Evolutionary conservation across 345 rosid genomes (phyloP).

Genomic region (Hypericum perforatum): DNA sequence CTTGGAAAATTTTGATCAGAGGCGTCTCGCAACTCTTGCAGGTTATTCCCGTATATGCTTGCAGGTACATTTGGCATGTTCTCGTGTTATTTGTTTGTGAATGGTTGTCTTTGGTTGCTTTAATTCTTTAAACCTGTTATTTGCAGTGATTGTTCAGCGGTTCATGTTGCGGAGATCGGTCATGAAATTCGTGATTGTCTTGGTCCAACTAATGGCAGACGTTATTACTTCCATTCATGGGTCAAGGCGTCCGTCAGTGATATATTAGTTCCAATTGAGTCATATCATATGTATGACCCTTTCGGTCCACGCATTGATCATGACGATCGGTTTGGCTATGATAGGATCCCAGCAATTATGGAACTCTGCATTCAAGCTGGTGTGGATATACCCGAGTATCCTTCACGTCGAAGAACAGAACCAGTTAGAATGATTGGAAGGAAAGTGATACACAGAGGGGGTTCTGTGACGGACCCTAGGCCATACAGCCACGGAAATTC

Average conservation of each 20-base stretch:
- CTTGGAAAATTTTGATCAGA: conserved; percentile 71
- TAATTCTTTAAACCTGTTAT: conserved; percentile 7
- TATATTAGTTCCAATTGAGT: conserved; percentile 67
- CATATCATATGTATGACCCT: conserved; percentile 81
- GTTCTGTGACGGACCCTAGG: conserved; percentile 47
- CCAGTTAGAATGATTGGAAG: conserved; percentile 71
- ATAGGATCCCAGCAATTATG: conserved; percentile 76
- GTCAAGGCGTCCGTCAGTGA: conserved; percentile 64
- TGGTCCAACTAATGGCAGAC: conserved; percentile 33
- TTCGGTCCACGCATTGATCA: conserved; percentile 69
- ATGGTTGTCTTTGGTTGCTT: not conserved
- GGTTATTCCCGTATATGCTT: conserved; percentile 61
- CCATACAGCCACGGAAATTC: conserved; percentile 32
- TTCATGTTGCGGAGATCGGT: conserved; percentile 65
- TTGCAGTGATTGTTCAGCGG: conserved; percentile 64
- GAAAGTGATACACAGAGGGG: conserved; percentile 63
- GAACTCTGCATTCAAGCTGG: conserved; percentile 91
- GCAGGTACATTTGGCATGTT: conserved; percentile 35
- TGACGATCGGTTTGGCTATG: conserved; percentile 69
- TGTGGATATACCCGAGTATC: conserved; percentile 71
- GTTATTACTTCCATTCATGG: conserved; percentile 62
- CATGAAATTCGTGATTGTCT: conserved; percentile 53
- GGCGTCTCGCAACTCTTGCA: conserved; percentile 76
- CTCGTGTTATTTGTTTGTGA: not conserved
- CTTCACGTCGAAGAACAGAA: conserved; percentile 64